Base-by-base conservation (phyloP, 345 rosid species). In the Pelargonium nanum region DNA sequence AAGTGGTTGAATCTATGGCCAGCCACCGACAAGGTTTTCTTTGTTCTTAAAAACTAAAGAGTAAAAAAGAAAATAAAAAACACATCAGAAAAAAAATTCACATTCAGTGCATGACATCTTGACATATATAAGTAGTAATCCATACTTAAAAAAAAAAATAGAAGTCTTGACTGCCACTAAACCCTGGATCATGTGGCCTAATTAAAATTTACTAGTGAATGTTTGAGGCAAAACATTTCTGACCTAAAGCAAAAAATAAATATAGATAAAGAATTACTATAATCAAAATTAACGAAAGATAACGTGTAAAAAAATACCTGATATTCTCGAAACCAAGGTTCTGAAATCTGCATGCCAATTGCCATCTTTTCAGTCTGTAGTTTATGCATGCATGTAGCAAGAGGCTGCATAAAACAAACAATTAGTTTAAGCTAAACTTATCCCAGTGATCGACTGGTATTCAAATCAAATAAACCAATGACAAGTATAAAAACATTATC, bases 251-350 rank as follows among this genome's bases (percentile, higher is more conserved):
- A n/a, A n/a, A 21, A n/a, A 15, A 19, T 40, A 52, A 30, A 24
- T 21, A 58, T 10, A 19, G 5, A 52, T 13, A 19, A 19, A n/a
- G 21, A 52, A 21, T 21, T 20, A 17, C 55, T 0, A n/a, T 2
- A 52, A 52, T 20, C n/a, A 52, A 20, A 19, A 9, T 48, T 52
- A 9, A 26, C 16, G 9, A 24, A 13, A 21, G 30, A 60, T 24
- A 5, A 40, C 8, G 20, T 62, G 24, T 48, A 24, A n/a, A 45
- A 28, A 8, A 32, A n/a, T 8, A 88, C 96, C 91, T 87, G 95
- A 77, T 84, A 87, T 73, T 93, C 97, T 1, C 95, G 96, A 62
- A 93, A 72, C 97, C 96, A 93, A 24, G 97, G 92, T 82, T 93
- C 99, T 32, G 97, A 81, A 68, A 93, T 83, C 68, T 93, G 97